phyloP scores from a whole-genome alignment of 2,329 filamentous ascomycete genomes.

The Aspergillus phoenicis region DNA sequence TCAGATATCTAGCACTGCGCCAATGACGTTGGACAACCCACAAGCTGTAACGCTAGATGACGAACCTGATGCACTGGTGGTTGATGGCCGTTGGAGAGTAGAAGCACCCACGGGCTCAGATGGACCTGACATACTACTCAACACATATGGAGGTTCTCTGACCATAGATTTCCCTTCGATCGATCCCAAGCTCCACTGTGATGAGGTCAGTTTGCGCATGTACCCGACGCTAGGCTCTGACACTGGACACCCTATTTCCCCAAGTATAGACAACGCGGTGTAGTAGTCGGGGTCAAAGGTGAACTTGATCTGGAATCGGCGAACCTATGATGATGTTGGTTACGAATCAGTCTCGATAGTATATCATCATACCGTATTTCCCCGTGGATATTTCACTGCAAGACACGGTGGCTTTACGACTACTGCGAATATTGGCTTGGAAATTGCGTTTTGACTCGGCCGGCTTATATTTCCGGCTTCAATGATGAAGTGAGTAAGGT shows the following conservation, averaged over 20 bases:
- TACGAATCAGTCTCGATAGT: background rate
- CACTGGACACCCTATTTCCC: conserved; percentile 46
- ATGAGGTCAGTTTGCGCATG: conserved; percentile 27
- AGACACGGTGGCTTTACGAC: conserved; percentile 50
- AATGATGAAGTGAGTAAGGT: conserved; percentile 38
- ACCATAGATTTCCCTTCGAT: conserved; percentile 12
- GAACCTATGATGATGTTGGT: conserved; percentile 33
- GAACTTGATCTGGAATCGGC: conserved; percentile 51
- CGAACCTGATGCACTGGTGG: background rate
- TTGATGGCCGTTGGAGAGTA: conserved; percentile 10
- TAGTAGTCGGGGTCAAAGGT: conserved; percentile 44
- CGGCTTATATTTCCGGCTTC: conserved; percentile 25
- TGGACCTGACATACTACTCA: background rate
- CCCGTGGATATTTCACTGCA: conserved; percentile 46
- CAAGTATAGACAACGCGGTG: conserved; percentile 44
- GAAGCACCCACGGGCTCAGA: background rate
- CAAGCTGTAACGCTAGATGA: conserved; percentile 12
- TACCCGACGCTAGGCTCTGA: conserved; percentile 39
- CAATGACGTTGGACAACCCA: background rate
- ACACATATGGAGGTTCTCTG: conserved; percentile 1
- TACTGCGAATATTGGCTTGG: conserved; percentile 41
- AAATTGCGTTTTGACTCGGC: conserved; percentile 20
- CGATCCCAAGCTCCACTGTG: conserved; percentile 29
- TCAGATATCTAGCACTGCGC: background rate
- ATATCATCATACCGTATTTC: conserved; percentile 14